Evolutionary conservation across 371 early-diverging fungal genomes (phyloP).

Genomic region (Dinochytrium kinnereticum): DNA sequence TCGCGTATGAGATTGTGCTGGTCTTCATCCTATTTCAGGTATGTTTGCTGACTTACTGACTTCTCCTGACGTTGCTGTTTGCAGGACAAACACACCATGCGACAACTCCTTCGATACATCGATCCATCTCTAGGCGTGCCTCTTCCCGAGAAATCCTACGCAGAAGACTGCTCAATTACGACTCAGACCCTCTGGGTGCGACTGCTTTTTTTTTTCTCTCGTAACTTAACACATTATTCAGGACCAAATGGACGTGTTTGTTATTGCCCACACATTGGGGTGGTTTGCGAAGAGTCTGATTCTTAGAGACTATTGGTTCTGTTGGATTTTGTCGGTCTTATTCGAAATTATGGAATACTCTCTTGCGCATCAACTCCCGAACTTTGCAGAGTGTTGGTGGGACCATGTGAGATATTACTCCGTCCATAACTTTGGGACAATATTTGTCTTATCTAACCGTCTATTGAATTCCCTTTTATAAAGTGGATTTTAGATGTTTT

Average conservation of each 20-base stretch:
- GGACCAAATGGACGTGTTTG: conserved; percentile 92
- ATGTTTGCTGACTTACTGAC: conserved; percentile 18
- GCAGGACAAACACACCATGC: conserved; percentile 86
- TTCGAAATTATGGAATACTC: conserved; percentile 97
- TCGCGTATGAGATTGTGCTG: conserved; percentile 85
- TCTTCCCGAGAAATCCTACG: conserved; percentile 92
- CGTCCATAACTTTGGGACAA: neutral
- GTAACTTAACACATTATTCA: conserved; percentile 32
- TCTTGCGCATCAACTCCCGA: conserved; percentile 92
- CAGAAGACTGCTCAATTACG: conserved; percentile 83
- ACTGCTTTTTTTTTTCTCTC: neutral
- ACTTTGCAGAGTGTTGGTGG: conserved; percentile 99
- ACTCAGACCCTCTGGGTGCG: conserved; percentile 73
- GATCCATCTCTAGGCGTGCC: conserved; percentile 81
- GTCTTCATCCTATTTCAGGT: conserved; percentile 92
- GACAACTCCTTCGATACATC: conserved; percentile 75
- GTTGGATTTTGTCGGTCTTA: conserved; percentile 92
- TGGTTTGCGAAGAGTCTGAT: conserved; percentile 95
- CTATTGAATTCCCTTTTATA: neutral
- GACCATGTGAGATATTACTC: conserved; percentile 90
- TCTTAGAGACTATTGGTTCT: conserved; percentile 90
- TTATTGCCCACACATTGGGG: conserved; percentile 91
- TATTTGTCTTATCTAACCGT: no score
- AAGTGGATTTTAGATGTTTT: conserved; percentile 97
- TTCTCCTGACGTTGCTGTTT: neutral